A percentile compares a stretch with the other conserved stretches of the same genome.
These are phyloP conservation scores for Millerozyma miso DNA, from an alignment of 805 yeast genomes.

Conservation along the genomic window DNA sequence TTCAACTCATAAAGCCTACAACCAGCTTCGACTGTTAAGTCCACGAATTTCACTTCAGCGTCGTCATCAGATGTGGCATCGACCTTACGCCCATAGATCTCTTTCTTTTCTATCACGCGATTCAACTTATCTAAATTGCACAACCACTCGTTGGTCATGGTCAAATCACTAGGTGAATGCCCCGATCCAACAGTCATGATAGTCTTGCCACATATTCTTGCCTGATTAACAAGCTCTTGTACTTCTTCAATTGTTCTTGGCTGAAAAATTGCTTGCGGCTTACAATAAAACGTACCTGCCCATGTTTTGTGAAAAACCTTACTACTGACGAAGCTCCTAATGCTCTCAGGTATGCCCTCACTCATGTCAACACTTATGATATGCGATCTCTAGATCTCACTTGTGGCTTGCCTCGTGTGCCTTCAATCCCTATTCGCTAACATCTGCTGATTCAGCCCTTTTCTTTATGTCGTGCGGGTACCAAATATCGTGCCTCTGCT, in stretches of 20 bases:
- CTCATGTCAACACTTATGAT: too few species aligned
- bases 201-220: conserved; percentile 56
- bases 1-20: conserved; percentile 72
- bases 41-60: conserved; percentile 61
- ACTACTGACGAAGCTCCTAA: conserved; percentile 35
- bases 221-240: conserved; percentile 58
- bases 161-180: conserved; percentile 89
- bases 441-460: too few species aligned
- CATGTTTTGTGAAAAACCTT: conserved; percentile 60
- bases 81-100: conserved; percentile 38
- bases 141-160: conserved; percentile 85
- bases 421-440: too few species aligned
- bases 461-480: conserved; percentile 1
- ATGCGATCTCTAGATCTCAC: too few species aligned
- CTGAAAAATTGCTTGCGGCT: conserved; percentile 75
- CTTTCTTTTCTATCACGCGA: conserved; percentile 45
- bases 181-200: conserved; percentile 88
- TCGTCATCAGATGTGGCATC: conserved; percentile 8
- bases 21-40: conserved; percentile 94
- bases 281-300: conserved; percentile 85
- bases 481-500: conserved; percentile 1
- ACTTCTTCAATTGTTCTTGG: conserved; percentile 72
- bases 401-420: too few species aligned
- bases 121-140: conserved; percentile 77
- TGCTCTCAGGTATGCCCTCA: conserved; percentile 24